A percentile compares a stretch with the other conserved stretches of the same genome.
These are phyloP conservation scores for Hemileccinum rubropunctum DNA, from an alignment of 768 basidiomycete genomes.

Conservation along the genomic window DNA sequence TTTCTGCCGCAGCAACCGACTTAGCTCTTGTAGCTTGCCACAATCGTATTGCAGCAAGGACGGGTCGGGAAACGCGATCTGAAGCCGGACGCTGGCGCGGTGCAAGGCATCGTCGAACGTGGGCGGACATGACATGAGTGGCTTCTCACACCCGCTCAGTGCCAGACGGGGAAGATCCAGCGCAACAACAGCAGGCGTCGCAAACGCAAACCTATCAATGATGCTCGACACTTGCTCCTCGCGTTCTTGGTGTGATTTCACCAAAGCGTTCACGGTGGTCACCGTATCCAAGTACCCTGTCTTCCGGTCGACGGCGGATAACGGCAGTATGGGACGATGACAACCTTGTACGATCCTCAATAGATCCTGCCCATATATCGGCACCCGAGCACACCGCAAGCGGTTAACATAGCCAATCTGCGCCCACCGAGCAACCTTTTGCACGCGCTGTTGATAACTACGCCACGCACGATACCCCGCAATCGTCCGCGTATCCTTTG, in stretches of 20 bases:
- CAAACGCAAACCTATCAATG: conserved; percentile 74
- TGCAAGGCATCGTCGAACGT: conserved; percentile 73
- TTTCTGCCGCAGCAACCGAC: conserved; percentile 74
- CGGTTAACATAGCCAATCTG: conserved; percentile 74
- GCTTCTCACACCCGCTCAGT: conserved; percentile 42
- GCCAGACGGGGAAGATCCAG: conserved; percentile 66
- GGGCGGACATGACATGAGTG: conserved; percentile 31
- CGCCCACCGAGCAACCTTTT: conserved; percentile 57
- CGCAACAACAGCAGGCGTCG: conserved; percentile 76
- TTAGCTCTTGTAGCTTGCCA: conserved; percentile 87
- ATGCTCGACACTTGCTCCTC: conserved; percentile 49
- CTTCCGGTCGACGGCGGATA: conserved; percentile 40
- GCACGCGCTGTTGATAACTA: conserved; percentile 46
- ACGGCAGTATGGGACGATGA: conserved; percentile 50
- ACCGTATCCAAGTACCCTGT: conserved; percentile 42
- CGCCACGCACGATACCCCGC: conserved; percentile 63
- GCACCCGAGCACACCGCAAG: conserved; percentile 55
- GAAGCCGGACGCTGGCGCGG: conserved; percentile 72
- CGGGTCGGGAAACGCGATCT: conserved; percentile 91
- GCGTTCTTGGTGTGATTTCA: conserved; percentile 66
- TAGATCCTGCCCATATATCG: conserved; percentile 45
- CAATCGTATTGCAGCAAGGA: conserved; percentile 93
- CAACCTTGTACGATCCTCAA: conserved; percentile 40
- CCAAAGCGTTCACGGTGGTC: conserved; percentile 40
- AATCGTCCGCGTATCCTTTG: conserved; percentile 72